Conservation (phyloP, 305 asterid genomes). For the Fraxinus baroniana region DNA sequence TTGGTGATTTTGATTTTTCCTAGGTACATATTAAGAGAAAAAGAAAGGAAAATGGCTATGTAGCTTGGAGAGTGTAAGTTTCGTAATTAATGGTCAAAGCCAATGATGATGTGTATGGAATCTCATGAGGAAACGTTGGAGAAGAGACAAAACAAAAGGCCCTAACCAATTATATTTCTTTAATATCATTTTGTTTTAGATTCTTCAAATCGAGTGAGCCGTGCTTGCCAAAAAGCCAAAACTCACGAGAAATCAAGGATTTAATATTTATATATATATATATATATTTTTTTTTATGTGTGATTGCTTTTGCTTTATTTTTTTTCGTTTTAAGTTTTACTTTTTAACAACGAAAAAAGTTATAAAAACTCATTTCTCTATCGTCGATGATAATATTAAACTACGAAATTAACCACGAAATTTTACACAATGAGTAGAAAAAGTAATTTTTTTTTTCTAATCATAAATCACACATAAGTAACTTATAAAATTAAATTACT, state of each 20-base stretch:
- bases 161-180: neutral
- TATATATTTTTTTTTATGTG: neutral
- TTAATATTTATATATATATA: no score
- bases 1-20: neutral
- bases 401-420: neutral
- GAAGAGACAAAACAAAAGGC: constrained; percentile 5
- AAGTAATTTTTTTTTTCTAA: neutral
- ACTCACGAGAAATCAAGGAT: neutral
- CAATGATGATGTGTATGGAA: constrained; percentile 33
- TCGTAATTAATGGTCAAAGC: constrained; percentile 38
- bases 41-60: neutral
- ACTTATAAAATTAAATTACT: neutral
- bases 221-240: neutral
- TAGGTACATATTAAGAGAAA: neutral
- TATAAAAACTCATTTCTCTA: neutral
- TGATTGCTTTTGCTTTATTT: neutral
- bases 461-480: neutral
- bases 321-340: no score
- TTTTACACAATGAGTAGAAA: neutral
- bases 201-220: neutral
- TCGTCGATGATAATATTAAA: no score
- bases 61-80: constrained; percentile 10
- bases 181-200: neutral
- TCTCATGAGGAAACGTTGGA: constrained; percentile 31
- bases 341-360: no score